phyloP scores from a whole-genome alignment of 805 yeast genomes.

The Komagataella mondaviorum region DNA sequence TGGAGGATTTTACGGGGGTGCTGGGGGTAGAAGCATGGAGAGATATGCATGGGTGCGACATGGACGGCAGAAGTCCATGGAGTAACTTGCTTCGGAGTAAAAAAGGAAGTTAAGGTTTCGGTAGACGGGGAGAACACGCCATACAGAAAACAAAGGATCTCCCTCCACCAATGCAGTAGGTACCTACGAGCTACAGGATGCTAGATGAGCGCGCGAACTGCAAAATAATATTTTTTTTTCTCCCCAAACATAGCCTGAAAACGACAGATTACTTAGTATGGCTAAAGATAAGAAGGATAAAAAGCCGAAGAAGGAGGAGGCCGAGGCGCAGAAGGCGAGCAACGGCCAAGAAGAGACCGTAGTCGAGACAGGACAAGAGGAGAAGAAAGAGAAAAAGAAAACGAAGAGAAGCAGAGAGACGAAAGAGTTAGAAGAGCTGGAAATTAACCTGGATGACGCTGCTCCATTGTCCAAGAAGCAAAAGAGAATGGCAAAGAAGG shows the following conservation, averaged over 20 bases:
- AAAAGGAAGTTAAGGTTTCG: not conserved
- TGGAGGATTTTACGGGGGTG: not conserved
- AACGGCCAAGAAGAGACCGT: not conserved
- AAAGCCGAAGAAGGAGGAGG: conserved; percentile 2
- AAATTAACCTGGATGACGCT: conserved; percentile 54
- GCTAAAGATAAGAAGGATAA: conserved; percentile 1
- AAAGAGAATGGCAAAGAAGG: conserved; percentile 71
- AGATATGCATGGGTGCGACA: not conserved
- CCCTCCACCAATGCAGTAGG: not conserved
- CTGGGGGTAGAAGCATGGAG: not conserved
- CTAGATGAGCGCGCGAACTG: not conserved
- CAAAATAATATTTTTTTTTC: too few species aligned
- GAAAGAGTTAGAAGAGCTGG: conserved; percentile 40
- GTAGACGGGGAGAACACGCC: not conserved
- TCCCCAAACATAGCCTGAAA: not conserved
- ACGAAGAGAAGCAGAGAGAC: conserved; percentile 18
- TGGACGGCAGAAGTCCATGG: not conserved
- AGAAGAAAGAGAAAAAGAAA: conserved; percentile 9
- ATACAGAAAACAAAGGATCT: not conserved
- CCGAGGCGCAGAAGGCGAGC: not conserved
- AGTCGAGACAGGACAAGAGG: conserved; percentile 7
- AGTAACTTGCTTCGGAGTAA: not conserved
- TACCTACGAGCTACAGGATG: not conserved
- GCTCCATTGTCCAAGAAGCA: conserved; percentile 88
- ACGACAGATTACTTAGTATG: not conserved